Conservation (phyloP, 495 filamentous ascomycete species). For the Penicillium waksmanii region DNA sequence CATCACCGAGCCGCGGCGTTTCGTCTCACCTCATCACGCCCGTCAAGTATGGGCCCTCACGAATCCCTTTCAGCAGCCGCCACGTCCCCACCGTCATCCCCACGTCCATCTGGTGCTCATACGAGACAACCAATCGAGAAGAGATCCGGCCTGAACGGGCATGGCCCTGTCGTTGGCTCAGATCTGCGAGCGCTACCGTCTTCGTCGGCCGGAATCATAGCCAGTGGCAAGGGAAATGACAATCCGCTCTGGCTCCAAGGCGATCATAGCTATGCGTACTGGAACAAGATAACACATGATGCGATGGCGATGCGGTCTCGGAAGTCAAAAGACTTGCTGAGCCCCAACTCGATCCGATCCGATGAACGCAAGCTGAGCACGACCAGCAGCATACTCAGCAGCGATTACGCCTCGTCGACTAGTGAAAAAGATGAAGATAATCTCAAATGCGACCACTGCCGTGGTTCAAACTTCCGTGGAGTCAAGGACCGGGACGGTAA, state of each 20-base stretch:
- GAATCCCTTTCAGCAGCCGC: slow-evolving; percentile 39
- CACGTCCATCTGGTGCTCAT: slow-evolving; percentile 36
- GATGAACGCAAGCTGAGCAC: slow-evolving; percentile 39
- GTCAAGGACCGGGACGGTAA: slow-evolving; percentile 48
- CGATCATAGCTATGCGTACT: slow-evolving; percentile 57
- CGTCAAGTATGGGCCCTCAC: slow-evolving; percentile 27
- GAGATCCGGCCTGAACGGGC: not conserved
- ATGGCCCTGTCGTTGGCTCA: not conserved
- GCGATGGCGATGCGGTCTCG: slow-evolving; percentile 42
- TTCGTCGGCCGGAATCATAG: slow-evolving; percentile 24
- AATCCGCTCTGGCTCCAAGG: slow-evolving; percentile 56
- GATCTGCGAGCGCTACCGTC: slow-evolving; percentile 13
- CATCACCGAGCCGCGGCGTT: slow-evolving; percentile 30
- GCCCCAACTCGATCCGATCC: slow-evolving; percentile 29
- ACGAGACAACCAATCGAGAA: slow-evolving; percentile 28
- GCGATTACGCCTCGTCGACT: slow-evolving; percentile 43
- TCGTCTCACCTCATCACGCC: slow-evolving; percentile 27
- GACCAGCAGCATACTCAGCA: slow-evolving; percentile 47
- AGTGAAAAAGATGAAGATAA: slow-evolving; percentile 48
- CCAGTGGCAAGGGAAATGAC: slow-evolving; percentile 30
- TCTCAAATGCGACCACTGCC: slow-evolving; percentile 52
- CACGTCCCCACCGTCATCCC: slow-evolving; percentile 41
- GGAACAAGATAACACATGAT: slow-evolving; percentile 53
- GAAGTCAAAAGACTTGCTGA: slow-evolving; percentile 30
- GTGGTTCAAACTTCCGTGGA: slow-evolving; percentile 55